Conservation (phyloP, 495 filamentous ascomycete genomes). For the Aspergillus wentii region DNA sequence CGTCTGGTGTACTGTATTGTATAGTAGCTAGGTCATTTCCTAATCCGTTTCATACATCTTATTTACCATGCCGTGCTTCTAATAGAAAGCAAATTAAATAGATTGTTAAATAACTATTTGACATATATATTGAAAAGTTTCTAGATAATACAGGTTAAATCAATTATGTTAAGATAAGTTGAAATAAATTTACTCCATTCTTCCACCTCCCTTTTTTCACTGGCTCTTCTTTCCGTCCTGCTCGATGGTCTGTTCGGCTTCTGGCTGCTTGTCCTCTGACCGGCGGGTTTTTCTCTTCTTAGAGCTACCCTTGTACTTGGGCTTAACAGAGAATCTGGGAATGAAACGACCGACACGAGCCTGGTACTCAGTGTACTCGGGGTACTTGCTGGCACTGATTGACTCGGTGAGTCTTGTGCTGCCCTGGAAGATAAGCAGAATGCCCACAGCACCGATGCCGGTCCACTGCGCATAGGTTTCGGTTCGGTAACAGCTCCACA, state of each 20-base stretch:
- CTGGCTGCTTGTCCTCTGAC: conserved; percentile 2
- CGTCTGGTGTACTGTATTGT: conserved; percentile 20
- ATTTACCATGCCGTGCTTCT: conserved; percentile 8
- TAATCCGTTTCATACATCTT: conserved; percentile 11
- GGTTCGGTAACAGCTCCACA: conserved; percentile 75
- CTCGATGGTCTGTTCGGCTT: conserved; percentile 7
- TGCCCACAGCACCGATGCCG: conserved; percentile 60
- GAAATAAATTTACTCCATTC: no score
- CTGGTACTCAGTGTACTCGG: conserved; percentile 85
- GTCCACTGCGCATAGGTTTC: conserved; percentile 74
- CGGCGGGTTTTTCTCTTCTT: conserved; percentile 20
- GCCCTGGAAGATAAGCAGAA: conserved; percentile 79
- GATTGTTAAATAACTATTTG: no score
- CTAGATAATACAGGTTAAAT: no score
- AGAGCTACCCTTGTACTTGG: conserved; percentile 23
- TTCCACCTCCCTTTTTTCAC: no score
- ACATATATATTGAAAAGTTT: no score
- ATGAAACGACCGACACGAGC: conserved; percentile 74
- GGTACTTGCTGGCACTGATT: conserved; percentile 77
- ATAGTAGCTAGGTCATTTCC: conserved; percentile 15
- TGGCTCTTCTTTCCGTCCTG: conserved; percentile 10
- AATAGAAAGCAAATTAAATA: no score
- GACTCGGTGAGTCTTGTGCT: conserved; percentile 83
- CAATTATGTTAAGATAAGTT: no score
- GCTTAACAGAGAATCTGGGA: conserved; percentile 52